Conservation (phyloP, 352 stramenopile genomes). For the Phytopythium delawarense region DNA sequence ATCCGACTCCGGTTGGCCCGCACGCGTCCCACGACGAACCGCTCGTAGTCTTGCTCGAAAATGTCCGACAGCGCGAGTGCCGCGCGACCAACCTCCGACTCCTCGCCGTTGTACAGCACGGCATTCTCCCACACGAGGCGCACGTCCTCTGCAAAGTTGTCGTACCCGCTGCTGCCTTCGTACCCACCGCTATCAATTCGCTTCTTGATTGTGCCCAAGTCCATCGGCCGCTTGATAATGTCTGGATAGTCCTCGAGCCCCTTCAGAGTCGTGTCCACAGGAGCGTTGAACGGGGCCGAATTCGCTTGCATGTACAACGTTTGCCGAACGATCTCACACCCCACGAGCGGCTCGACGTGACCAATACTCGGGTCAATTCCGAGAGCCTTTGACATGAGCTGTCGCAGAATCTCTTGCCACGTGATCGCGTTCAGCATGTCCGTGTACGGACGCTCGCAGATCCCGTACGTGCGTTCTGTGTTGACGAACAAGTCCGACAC, state of each 20-base stretch:
- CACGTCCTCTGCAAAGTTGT: slow-evolving; percentile 69
- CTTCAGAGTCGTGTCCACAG: slow-evolving; percentile 74
- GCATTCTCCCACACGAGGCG: slow-evolving; percentile 86
- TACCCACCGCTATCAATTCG: slow-evolving; percentile 73
- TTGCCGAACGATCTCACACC: slow-evolving; percentile 76
- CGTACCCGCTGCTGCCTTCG: slow-evolving; percentile 48
- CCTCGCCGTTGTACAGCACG: slow-evolving; percentile 72
- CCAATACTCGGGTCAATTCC: slow-evolving; percentile 71
- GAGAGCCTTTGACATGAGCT: slow-evolving; percentile 79
- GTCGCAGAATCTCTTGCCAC: slow-evolving; percentile 81
- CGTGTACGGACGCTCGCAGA: slow-evolving; percentile 60
- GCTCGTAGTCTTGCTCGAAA: slow-evolving; percentile 79
- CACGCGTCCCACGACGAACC: slow-evolving; percentile 61
- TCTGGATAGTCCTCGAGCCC: slow-evolving; percentile 85
- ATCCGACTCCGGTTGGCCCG: slow-evolving; percentile 50
- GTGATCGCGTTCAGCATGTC: slow-evolving; percentile 78
- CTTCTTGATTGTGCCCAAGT: slow-evolving; percentile 85
- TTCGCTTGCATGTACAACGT: slow-evolving; percentile 83
- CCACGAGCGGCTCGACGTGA: slow-evolving; percentile 65
- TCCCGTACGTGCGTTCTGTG: slow-evolving; percentile 67
- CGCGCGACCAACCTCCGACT: slow-evolving; percentile 68
- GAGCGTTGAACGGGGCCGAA: slow-evolving; percentile 74
- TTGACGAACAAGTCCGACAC: slow-evolving; percentile 76
- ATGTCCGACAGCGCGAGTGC: slow-evolving; percentile 71
- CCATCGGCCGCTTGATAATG: slow-evolving; percentile 88